A percentile compares a stretch with the other conserved stretches of the same genome.
These are phyloP conservation scores for Komagataella pseudopastoris DNA, from an alignment of 805 yeast genomes.

Conservation along the genomic window DNA sequence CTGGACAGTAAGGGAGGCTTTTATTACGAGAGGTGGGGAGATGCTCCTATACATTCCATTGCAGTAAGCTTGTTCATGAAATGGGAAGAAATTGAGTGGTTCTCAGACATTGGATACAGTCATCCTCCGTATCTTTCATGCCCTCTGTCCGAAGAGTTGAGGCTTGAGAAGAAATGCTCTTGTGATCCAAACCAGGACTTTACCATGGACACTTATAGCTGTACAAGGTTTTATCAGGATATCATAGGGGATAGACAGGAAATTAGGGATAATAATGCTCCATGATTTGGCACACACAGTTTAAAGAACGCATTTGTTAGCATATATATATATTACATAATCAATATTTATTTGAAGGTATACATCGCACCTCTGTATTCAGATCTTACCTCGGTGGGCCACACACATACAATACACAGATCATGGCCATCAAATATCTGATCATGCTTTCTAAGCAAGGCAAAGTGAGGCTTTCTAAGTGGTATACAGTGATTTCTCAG, in stretches of 20 bases:
- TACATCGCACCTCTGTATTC: not conserved
- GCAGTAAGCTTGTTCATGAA: constrained; percentile 22
- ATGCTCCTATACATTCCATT: constrained; percentile 40
- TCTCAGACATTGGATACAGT: constrained; percentile 18
- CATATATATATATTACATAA: not conserved
- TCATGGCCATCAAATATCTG: constrained; percentile 68
- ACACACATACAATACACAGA: not conserved
- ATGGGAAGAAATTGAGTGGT: constrained; percentile 15
- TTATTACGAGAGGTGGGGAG: constrained; percentile 88
- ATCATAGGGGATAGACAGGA: not conserved
- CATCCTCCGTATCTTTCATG: constrained; percentile 22
- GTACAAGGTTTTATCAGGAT: constrained; percentile 4
- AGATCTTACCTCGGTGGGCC: constrained; percentile 6
- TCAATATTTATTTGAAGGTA: not conserved
- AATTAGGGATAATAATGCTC: too few species aligned
- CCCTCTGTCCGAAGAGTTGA: constrained; percentile 10
- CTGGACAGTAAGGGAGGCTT: constrained; percentile 66
- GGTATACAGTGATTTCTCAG: constrained; percentile 79
- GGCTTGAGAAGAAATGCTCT: constrained; percentile 11
- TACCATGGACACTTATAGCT: constrained; percentile 4
- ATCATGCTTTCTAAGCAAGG: constrained; percentile 88
- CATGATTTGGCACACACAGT: not conserved
- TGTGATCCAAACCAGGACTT: constrained; percentile 19
- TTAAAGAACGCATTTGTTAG: not conserved
- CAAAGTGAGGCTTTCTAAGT: constrained; percentile 81